Evolutionary conservation across 345 rosid species (phyloP), one percentile per base, ranked within the genome.

Genomic region (Acer saccharum): DNA sequence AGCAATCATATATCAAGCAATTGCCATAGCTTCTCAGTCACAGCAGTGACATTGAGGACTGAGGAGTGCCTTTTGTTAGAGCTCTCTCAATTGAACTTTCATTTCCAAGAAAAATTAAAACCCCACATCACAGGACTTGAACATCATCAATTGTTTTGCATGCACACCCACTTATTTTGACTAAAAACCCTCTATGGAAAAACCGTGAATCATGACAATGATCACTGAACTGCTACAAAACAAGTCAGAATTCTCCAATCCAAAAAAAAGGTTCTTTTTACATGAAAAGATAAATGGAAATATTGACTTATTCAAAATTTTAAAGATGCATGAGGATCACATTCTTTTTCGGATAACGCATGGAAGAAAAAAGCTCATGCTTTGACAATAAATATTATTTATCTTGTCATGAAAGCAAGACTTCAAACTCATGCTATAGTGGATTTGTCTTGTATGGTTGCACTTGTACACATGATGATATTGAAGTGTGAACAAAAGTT

Each of bases 311-410:
- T 57, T 57, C 62, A 7, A 17, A n/a, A 57, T 17, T 57, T 57
- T 57, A 23, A n/a, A 57, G 23, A 57, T 20, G 7, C 27, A 25
- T 25, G 64, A 43, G 10, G 10, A 18, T 60, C 25, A 20, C 64
- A 60, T 60, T 60, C 27, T 20, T 60, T 60, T 60, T 60, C 64
- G 20, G 11, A 60, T 1, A 7, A 60, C 64, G 64, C 64, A 60
- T 60, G 64, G 64, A 60, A 60, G 64, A 60, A 60, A 60, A 54
- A 54, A 16, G 58, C 27, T 60, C 64, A 60, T 20, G 62, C 64
- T 60, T 60, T 20, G 21, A 25, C 64, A 20, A 60, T 58, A 21
- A 20, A 20, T 2, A 17, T 1, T 58, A 58, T 7, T 57, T 4
- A 58, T 58, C 10, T 17, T 18, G 23, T 20, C 63, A 58, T 20